phyloP scores from a whole-genome alignment of 371 early-diverging fungal genomes.

The Mucor saturninus region DNA sequence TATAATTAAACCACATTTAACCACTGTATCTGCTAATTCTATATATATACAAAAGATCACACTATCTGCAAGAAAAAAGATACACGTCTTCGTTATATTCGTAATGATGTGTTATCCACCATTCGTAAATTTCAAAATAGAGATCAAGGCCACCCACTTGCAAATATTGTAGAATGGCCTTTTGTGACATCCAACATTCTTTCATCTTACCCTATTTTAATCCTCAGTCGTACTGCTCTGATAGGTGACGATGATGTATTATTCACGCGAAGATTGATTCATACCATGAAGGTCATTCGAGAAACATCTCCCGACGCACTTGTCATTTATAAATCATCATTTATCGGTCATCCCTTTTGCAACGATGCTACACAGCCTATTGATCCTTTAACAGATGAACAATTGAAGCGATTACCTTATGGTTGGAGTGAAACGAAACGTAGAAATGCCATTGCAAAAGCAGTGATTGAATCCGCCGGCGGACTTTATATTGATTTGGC shows the following conservation, averaged over 20 bases:
- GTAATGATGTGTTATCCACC: conserved; percentile 61
- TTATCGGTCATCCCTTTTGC: conserved; percentile 55
- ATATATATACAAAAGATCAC: conserved; percentile 34
- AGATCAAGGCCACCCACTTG: conserved; percentile 42
- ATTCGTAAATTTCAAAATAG: conserved; percentile 37
- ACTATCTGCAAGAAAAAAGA: conserved; percentile 43
- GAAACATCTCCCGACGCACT: conserved; percentile 42
- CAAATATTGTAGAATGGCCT: conserved; percentile 51
- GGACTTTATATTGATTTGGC: conserved; percentile 64
- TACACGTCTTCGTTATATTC: conserved; percentile 47
- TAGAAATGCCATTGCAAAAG: conserved; percentile 61
- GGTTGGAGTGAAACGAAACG: conserved; percentile 60
- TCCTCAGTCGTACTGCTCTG: conserved; percentile 54
- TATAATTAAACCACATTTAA: background rate
- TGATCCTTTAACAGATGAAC: conserved; percentile 29
- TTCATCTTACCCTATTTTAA: conserved; percentile 44
- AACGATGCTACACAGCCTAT: conserved; percentile 50
- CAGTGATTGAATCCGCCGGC: conserved; percentile 59
- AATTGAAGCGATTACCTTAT: conserved; percentile 45
- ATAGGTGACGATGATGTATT: conserved; percentile 48
- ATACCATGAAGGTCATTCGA: conserved; percentile 54
- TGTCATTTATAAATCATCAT: conserved; percentile 60
- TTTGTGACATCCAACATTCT: conserved; percentile 52
- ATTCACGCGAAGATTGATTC: conserved; percentile 49
- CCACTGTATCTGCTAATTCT: too few species aligned